Evolutionary conservation across 2,329 filamentous ascomycete genomes (phyloP).

Genomic region (Capronia americana): DNA sequence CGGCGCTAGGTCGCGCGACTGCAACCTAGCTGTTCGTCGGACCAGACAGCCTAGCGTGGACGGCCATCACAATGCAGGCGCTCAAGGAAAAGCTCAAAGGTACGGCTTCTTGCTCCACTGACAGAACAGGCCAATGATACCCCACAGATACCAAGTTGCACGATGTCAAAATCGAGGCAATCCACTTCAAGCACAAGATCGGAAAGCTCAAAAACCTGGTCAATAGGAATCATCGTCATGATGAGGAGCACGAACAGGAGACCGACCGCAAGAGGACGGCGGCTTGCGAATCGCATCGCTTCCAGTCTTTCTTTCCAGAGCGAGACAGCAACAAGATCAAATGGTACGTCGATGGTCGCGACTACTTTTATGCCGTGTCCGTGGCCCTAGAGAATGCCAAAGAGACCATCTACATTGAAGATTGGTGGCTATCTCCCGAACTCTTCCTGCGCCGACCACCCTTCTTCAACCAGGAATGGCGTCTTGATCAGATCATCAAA

Average conservation of each 20-base stretch:
- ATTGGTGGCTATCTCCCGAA: conserved; percentile 88
- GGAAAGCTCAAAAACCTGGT: conserved; percentile 72
- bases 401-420: conserved; percentile 92
- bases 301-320: conserved; percentile 88
- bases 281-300: conserved; percentile 77
- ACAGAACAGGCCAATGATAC: conserved; percentile 20
- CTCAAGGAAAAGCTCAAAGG: conserved; percentile 40
- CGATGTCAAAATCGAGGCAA: conserved; percentile 58
- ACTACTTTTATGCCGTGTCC: conserved; percentile 96
- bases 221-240: conserved; percentile 89
- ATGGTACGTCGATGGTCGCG: conserved; percentile 95
- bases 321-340: conserved; percentile 85
- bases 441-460: conserved; percentile 82
- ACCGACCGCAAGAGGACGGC: conserved; percentile 80
- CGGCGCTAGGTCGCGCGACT: neutral
- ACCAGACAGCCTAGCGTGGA: neutral
- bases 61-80: conserved; percentile 30
- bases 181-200: conserved; percentile 66
- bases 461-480: conserved; percentile 80
- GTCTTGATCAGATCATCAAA: conserved; percentile 86
- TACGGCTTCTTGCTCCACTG: conserved; percentile 19
- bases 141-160: conserved; percentile 47
- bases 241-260: conserved; percentile 85
- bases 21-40: conserved; percentile 2
- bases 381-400: conserved; percentile 86